phyloP scores from a whole-genome alignment of 805 yeast species.

The Schizosaccharomyces osmophilus region DNA sequence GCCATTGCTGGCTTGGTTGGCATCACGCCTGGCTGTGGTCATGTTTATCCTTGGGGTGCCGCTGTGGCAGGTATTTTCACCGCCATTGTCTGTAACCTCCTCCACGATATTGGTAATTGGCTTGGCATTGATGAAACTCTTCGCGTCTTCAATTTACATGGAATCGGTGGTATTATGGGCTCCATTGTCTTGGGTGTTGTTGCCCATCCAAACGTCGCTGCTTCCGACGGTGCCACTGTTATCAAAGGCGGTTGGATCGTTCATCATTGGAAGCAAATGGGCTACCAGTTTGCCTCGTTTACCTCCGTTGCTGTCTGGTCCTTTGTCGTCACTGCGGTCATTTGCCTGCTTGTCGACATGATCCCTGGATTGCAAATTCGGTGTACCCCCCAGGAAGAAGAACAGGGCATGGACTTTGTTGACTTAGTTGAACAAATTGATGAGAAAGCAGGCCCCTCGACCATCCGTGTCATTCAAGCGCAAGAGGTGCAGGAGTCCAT shows the following conservation, averaged over 20 bases:
- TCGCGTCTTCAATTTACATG: constrained; percentile 83
- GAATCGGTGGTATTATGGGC: constrained; percentile 78
- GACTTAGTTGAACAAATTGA: constrained; percentile 7
- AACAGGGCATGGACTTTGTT: constrained; percentile 54
- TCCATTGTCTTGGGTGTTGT: constrained; percentile 68
- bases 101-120: constrained; percentile 18
- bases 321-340: constrained; percentile 45
- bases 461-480: not conserved
- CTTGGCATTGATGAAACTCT: constrained; percentile 80
- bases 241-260: constrained; percentile 69
- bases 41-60: constrained; percentile 70
- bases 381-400: constrained; percentile 74
- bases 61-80: constrained; percentile 49
- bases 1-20: constrained; percentile 85
- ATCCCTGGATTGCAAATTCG: constrained; percentile 69
- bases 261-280: constrained; percentile 71
- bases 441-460: constrained; percentile 4
- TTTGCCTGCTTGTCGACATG: constrained; percentile 46
- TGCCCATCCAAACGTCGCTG: constrained; percentile 76
- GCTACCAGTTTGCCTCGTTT: constrained; percentile 77
- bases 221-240: constrained; percentile 42
- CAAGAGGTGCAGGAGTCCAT: not conserved
- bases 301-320: constrained; percentile 58
- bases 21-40: constrained; percentile 92
- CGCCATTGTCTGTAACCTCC: constrained; percentile 7